A percentile compares a stretch with the other conserved stretches of the same genome.
Evolutionary conservation across 1,284 basidiomycete genomes (phyloP).

Genomic region (Trichosporon coremiiforme): DNA sequence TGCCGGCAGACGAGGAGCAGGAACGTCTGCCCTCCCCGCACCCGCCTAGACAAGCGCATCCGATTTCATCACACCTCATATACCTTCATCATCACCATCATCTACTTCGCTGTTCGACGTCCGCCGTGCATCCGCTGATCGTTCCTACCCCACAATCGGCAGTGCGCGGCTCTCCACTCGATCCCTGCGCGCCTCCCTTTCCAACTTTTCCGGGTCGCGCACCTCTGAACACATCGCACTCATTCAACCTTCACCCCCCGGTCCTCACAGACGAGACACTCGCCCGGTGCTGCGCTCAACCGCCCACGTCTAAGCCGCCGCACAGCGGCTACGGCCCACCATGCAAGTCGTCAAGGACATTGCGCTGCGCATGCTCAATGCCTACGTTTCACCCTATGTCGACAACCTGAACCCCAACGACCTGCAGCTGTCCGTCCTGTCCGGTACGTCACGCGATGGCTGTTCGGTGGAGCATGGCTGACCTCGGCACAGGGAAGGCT

Average conservation of each 20-base stretch:
- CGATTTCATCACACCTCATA: constrained; percentile 2
- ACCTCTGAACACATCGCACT: not conserved
- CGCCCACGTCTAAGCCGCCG: constrained; percentile 13
- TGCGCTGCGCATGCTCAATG: constrained; percentile 69
- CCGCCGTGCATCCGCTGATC: constrained; percentile 4
- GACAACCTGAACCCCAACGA: constrained; percentile 95
- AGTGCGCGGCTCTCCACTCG: constrained; percentile 1
- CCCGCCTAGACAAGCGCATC: not conserved
- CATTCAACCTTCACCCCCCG: not conserved
- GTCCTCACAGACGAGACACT: not conserved
- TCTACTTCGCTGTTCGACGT: not conserved
- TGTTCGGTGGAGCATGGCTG: constrained; percentile 2
- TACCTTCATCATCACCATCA: not conserved
- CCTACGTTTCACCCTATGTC: constrained; percentile 91
- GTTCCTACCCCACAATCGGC: not conserved
- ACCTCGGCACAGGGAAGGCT: constrained; percentile 67
- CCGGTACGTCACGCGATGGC: constrained; percentile 62
- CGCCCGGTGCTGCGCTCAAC: constrained; percentile 5
- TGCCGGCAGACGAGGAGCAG: not conserved
- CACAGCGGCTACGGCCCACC: constrained; percentile 23
- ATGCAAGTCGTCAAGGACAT: constrained; percentile 54
- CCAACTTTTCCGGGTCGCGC: constrained; percentile 13
- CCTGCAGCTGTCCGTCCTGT: constrained; percentile 91
- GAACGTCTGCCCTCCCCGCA: not conserved
- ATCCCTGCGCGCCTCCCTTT: not conserved